Conservation (phyloP, 2,329 filamentous ascomycete species). For the Nigrospora osmanthi region DNA sequence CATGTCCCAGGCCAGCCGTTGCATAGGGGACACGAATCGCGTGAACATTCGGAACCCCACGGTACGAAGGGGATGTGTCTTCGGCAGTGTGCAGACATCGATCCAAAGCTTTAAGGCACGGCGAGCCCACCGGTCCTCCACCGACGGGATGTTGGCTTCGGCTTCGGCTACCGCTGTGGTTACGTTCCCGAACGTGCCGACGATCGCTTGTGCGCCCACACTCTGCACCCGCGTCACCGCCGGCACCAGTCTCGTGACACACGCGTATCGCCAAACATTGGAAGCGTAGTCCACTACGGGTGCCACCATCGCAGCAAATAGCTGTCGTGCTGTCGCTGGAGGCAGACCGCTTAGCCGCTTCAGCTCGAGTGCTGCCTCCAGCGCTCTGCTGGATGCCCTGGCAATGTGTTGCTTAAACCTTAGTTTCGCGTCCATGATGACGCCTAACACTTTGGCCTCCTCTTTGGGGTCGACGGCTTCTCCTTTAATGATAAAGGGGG, state of each 20-base stretch:
- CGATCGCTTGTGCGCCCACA: neutral
- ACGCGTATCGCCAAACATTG: neutral
- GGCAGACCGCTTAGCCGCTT: neutral
- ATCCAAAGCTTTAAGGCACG: too few species aligned
- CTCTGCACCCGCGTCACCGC: neutral
- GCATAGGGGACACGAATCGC: too few species aligned
- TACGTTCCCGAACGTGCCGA: neutral
- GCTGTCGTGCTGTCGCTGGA: neutral
- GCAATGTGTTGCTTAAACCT: conserved; percentile 6
- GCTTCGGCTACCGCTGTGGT: neutral
- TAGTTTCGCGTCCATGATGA: conserved; percentile 12
- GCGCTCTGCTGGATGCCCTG: conserved; percentile 3
- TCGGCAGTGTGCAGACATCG: too few species aligned
- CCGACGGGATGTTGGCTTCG: neutral
- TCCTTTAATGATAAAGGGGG: neutral
- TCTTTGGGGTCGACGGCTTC: neutral
- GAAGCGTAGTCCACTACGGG: neutral
- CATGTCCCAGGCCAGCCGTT: too few species aligned
- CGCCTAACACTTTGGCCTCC: conserved; percentile 9
- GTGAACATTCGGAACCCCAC: too few species aligned
- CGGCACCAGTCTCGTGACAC: neutral
- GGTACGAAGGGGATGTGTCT: too few species aligned
- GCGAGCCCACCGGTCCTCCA: too few species aligned
- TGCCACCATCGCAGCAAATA: neutral
- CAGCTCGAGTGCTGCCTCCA: neutral